Evolutionary conservation across 768 basidiomycete species (phyloP).

Genomic region (Mrakia blollopis): DNA sequence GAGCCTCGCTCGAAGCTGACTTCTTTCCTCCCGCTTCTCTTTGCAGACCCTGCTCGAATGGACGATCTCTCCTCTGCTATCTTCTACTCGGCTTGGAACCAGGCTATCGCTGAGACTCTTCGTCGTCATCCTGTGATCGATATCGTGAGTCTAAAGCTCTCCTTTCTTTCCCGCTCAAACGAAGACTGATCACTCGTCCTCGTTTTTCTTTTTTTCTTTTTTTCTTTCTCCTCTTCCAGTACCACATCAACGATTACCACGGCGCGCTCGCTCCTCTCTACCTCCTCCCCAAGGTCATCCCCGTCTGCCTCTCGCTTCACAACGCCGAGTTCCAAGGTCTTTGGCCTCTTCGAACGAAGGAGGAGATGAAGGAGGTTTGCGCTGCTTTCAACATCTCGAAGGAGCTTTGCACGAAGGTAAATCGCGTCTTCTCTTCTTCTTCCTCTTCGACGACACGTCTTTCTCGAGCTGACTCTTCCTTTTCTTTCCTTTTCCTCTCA

Average conservation of each 20-base stretch:
- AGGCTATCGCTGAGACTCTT: constrained; percentile 87
- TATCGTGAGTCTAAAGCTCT: constrained; percentile 46
- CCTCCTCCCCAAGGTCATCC: constrained; percentile 82
- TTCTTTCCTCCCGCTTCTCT: too few species aligned
- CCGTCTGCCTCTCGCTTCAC: constrained; percentile 85
- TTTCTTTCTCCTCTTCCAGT: not conserved
- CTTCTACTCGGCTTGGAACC: constrained; percentile 98
- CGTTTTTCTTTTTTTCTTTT: not conserved
- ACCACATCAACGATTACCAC: constrained; percentile 60
- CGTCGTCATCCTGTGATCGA: constrained; percentile 80
- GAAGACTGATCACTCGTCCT: not conserved
- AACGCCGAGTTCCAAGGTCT: constrained; percentile 97
- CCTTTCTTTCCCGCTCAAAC: not conserved
- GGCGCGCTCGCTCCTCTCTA: constrained; percentile 87
- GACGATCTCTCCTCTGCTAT: constrained; percentile 93
- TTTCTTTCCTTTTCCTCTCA: constrained; percentile 11
- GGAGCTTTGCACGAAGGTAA: constrained; percentile 77
- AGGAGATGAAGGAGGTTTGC: constrained; percentile 97
- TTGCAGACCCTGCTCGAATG: constrained; percentile 77
- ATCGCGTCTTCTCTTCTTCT: not conserved
- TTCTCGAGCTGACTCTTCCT: not conserved
- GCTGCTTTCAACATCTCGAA: constrained; percentile 97
- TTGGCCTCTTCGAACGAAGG: constrained; percentile 90
- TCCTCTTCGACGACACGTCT: too few species aligned
- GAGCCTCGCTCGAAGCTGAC: not conserved